Evolutionary conservation across 2,329 filamentous ascomycete species (phyloP).

Genomic region (Diaporthe sp.): DNA sequence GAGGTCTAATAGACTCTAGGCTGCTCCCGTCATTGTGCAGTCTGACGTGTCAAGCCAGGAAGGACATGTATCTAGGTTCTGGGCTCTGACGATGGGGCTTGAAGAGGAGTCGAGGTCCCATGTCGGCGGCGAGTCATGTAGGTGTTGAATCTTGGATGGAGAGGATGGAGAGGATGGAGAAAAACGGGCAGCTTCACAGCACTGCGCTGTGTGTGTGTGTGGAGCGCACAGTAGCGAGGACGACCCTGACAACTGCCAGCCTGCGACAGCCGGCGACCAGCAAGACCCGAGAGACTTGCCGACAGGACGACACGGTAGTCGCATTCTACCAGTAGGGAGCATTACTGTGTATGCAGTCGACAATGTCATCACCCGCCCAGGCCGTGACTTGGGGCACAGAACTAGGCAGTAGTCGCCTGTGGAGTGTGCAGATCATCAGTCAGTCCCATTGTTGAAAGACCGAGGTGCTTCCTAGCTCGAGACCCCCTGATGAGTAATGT

Average conservation of each 20-base stretch:
- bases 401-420: slow-evolving; percentile 14
- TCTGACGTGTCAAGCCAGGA: slow-evolving; percentile 22
- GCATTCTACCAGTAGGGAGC: not conserved
- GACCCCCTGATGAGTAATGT: slow-evolving; percentile 24
- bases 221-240: not conserved
- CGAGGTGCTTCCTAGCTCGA: slow-evolving; percentile 23
- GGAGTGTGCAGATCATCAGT: slow-evolving; percentile 28
- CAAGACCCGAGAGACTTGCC: slow-evolving; percentile 11
- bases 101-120: not conserved
- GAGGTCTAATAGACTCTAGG: not conserved
- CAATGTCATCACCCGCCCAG: slow-evolving; percentile 9
- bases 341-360: not conserved
- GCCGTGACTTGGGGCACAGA: not conserved
- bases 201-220: not conserved
- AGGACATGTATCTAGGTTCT: not conserved
- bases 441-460: slow-evolving; percentile 21
- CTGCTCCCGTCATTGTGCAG: slow-evolving; percentile 12
- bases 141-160: slow-evolving; percentile 8
- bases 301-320: not conserved
- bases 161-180: not conserved
- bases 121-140: slow-evolving; percentile 23
- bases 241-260: not conserved
- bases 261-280: not conserved
- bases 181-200: not conserved
- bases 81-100: slow-evolving; percentile 1